These are phyloP conservation scores for Sarcocystis neurona DNA, from an alignment of 169 alveolate species.

Conservation along the genomic window DNA sequence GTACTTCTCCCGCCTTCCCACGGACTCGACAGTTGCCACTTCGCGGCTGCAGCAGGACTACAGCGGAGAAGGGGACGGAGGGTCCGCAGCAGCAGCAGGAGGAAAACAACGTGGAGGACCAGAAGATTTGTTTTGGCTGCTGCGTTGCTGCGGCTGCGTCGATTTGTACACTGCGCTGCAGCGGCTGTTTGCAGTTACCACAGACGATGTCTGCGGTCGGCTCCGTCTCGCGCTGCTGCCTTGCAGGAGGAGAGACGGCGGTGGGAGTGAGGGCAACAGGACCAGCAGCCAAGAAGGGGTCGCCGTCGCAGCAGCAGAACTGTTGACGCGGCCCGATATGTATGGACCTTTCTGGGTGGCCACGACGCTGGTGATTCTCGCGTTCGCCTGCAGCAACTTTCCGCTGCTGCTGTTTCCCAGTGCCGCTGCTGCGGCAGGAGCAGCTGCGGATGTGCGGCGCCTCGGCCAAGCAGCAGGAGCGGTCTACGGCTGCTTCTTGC, in stretches of 20 bases:
- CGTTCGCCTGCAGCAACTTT: constrained; percentile 23
- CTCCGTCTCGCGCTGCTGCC: constrained; percentile 8
- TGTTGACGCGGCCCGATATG: background rate
- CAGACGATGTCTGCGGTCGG: background rate
- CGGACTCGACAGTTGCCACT: no score
- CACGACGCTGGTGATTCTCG: constrained; percentile 12
- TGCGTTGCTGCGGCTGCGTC: no score
- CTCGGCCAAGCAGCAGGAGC: background rate
- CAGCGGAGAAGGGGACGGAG: no score
- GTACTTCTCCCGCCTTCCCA: no score
- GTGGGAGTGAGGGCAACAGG: background rate
- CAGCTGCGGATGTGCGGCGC: background rate
- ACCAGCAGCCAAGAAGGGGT: background rate
- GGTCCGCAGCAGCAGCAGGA: no score
- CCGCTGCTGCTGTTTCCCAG: constrained; percentile 19
- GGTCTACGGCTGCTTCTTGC: background rate
- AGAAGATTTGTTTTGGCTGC: no score
- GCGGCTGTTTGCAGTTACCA: constrained; percentile 4
- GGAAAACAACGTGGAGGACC: no score
- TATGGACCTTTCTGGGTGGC: constrained; percentile 27
- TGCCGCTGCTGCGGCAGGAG: background rate
- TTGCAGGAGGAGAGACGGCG: background rate
- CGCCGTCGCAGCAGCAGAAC: background rate
- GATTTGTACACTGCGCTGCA: background rate
- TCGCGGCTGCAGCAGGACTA: no score